Evolutionary conservation across 257 asterid species (phyloP).

Genomic region (Cruciata laevipes): DNA sequence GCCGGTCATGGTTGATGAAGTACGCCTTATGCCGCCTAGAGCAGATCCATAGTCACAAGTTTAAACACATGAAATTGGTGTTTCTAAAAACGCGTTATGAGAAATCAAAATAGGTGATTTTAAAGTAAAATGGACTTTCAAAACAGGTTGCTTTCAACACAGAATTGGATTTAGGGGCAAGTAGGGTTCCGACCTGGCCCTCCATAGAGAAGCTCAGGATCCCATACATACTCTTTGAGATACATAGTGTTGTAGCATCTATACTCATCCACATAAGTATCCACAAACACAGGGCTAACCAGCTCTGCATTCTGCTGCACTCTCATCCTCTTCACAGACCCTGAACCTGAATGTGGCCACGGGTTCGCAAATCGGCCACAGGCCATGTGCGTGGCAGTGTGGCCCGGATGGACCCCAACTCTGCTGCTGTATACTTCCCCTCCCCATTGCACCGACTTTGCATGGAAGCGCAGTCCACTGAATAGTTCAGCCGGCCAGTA

Average conservation of each 20-base stretch:
- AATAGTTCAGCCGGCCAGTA: conserved; percentile 62
- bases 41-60: no score
- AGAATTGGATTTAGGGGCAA: no score
- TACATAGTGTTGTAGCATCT: conserved; percentile 35
- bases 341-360: conserved; percentile 20
- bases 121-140: no score
- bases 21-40: no score
- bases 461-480: conserved; percentile 16
- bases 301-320: conserved; percentile 26
- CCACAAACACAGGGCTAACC: conserved; percentile 32
- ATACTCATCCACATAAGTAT: conserved; percentile 40
- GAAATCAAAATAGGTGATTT: no score
- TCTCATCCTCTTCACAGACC: conserved; percentile 41
- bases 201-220: conserved; percentile 51
- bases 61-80: no score
- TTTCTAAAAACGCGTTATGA: no score
- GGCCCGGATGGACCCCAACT: conserved; percentile 40
- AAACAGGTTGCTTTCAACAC: no score
- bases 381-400: conserved; percentile 52
- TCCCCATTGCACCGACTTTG: conserved; percentile 57
- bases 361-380: conserved; percentile 30
- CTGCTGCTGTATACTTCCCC: conserved; percentile 64
- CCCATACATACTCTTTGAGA: conserved; percentile 35
- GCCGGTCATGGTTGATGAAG: no score
- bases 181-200: no score